Percentiles rank a stretch among this genome's conserved stretches.
Conservation (phyloP, 768 basidiomycete species). For the Mycena rebaudengoi region DNA sequence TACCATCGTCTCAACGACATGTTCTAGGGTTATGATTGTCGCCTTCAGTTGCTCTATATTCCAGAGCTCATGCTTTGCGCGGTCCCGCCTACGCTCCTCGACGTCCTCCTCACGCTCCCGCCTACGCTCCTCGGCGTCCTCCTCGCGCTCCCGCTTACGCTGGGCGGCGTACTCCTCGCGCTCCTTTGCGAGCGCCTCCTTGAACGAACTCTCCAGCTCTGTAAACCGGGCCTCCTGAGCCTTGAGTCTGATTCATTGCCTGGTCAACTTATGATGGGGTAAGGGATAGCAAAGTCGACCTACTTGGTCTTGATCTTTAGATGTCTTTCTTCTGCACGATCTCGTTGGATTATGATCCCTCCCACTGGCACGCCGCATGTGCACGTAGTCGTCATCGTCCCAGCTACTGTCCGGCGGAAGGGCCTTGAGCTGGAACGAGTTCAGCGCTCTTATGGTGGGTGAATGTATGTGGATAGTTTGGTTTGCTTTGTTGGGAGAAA, state of each 20-base stretch:
- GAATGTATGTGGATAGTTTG: not conserved
- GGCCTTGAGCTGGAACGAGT: not conserved
- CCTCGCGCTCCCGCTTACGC: too few species aligned
- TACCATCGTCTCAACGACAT: not conserved
- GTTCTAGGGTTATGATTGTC: not conserved
- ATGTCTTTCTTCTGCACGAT: not conserved
- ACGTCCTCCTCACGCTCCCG: too few species aligned
- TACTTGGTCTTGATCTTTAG: not conserved
- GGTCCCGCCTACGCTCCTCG: too few species aligned
- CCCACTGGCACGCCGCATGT: not conserved
- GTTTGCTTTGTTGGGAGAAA: not conserved
- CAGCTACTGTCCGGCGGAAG: not conserved
- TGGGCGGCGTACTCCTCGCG: too few species aligned
- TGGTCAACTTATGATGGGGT: not conserved
- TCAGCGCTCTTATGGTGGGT: not conserved
- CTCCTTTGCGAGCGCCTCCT: not conserved
- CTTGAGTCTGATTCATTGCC: not conserved
- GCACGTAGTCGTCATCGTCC: not conserved
- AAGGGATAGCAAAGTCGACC: not conserved
- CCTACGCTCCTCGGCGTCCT: too few species aligned
- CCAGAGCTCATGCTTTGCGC: not conserved
- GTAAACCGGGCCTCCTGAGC: not conserved
- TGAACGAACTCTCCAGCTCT: too few species aligned
- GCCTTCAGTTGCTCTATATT: not conserved
- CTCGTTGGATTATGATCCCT: not conserved